phyloP scores from a whole-genome alignment of 1,139 yeast species.

The Taphrina communis region DNA sequence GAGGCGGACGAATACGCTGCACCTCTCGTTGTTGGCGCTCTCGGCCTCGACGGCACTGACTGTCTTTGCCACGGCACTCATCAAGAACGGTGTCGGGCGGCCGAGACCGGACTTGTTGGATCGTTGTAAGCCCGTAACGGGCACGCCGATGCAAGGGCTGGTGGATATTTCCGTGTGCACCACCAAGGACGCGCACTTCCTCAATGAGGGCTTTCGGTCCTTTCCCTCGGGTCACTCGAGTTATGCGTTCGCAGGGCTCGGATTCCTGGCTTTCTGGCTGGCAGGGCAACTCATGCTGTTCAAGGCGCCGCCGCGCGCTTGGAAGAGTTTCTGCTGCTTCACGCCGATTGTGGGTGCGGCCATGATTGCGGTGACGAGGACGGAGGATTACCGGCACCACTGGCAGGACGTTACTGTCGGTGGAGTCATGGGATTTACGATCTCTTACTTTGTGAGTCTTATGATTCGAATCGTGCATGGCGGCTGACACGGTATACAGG shows the following conservation, averaged over 20 bases:
- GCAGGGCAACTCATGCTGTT: conserved; percentile 63
- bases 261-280: conserved; percentile 68
- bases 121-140: conserved; percentile 63
- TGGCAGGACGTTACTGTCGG: conserved; percentile 40
- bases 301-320: conserved; percentile 58
- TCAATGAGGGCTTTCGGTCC: conserved; percentile 74
- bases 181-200: conserved; percentile 49
- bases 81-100: conserved; percentile 76
- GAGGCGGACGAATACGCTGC: conserved; percentile 53
- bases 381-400: conserved; percentile 53
- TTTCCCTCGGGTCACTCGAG: conserved; percentile 73
- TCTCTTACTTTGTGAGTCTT: conserved; percentile 29
- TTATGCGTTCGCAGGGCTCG: conserved; percentile 62
- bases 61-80: conserved; percentile 61
- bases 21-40: conserved; percentile 62
- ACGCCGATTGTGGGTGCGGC: conserved; percentile 63
- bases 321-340: conserved; percentile 59
- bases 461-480: background rate
- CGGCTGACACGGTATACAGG: conserved; percentile 3
- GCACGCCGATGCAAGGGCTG: conserved; percentile 49
- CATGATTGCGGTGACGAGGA: conserved; percentile 70
- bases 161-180: conserved; percentile 57
- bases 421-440: conserved; percentile 28
- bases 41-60: conserved; percentile 60
- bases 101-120: conserved; percentile 79